A percentile compares a stretch with the other conserved stretches of the same genome.
Evolutionary conservation across 139 green algal species (phyloP).

Genomic region (Coelastrella sp.): DNA sequence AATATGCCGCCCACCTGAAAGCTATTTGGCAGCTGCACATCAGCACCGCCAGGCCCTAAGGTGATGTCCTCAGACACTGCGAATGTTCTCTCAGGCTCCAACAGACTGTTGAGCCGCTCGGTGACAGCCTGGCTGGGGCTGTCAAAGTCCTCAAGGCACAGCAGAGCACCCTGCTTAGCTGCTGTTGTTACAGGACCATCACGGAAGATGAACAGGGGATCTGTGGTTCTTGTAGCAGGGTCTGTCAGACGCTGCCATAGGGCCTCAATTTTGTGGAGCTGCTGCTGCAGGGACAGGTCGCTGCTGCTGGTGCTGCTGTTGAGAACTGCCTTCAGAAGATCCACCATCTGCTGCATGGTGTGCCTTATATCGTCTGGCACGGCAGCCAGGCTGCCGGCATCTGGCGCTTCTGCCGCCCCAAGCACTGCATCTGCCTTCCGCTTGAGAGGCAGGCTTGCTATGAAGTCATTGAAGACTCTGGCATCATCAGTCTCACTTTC

Average conservation of each 20-base stretch:
- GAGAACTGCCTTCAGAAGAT: not conserved
- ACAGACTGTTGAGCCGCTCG: constrained; percentile 60
- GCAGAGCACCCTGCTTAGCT: constrained; percentile 45
- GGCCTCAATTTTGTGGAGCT: constrained; percentile 5
- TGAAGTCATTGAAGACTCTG: too few species aligned
- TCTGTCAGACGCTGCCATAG: constrained; percentile 9
- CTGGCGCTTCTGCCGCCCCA: not conserved
- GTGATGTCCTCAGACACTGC: constrained; percentile 58
- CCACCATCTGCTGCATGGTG: constrained; percentile 3
- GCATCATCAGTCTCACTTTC: too few species aligned
- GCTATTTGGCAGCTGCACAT: not conserved
- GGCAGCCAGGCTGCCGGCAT: not conserved
- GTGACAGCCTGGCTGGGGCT: constrained; percentile 53
- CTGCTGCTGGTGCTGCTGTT: not conserved
- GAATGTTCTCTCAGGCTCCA: constrained; percentile 58
- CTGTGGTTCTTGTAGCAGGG: not conserved
- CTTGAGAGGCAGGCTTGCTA: too few species aligned
- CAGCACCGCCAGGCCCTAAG: not conserved
- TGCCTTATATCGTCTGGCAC: too few species aligned
- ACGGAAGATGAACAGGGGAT: constrained; percentile 57
- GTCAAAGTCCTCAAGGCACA: constrained; percentile 64
- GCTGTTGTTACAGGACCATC: constrained; percentile 57
- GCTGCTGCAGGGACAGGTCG: not conserved
- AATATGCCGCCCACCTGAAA: constrained; percentile 17
- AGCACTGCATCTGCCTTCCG: not conserved